These are phyloP conservation scores for Cladosporium austrohemisphaericum DNA, from an alignment of 2,329 filamentous ascomycete genomes.

Conservation along the genomic window DNA sequence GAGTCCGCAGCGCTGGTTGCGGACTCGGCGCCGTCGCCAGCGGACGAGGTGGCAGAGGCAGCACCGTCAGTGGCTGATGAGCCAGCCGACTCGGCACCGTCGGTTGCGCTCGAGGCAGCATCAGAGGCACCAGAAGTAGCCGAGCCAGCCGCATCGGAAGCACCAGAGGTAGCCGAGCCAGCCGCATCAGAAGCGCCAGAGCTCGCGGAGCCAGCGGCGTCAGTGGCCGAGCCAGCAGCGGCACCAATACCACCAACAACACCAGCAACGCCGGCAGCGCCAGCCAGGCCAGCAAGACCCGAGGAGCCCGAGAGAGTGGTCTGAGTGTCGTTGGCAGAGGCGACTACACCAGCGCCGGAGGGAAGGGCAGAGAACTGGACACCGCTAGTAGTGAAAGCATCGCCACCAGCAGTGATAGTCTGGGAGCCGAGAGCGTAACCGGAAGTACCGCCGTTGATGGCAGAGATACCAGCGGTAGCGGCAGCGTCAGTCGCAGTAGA, in stretches of 20 bases:
- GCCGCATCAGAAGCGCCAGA: slow-evolving; percentile 6
- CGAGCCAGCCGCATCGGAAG: slow-evolving; percentile 15
- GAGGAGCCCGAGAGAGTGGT: slow-evolving; percentile 22
- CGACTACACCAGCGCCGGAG: slow-evolving; percentile 20
- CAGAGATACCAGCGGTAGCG: slow-evolving; percentile 14
- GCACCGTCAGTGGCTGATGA: slow-evolving; percentile 16
- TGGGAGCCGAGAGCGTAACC: slow-evolving; percentile 18
- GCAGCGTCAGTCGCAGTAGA: slow-evolving; percentile 13
- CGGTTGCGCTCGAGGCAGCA: neutral
- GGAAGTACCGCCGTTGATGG: slow-evolving; percentile 13
- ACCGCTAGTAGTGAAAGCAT: slow-evolving; percentile 7
- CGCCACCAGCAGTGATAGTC: slow-evolving; percentile 19
- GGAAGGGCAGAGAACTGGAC: slow-evolving; percentile 23
- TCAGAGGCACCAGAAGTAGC: slow-evolving; percentile 6
- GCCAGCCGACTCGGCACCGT: slow-evolving; percentile 11
- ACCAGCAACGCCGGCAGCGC: slow-evolving; percentile 10
- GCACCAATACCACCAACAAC: slow-evolving; percentile 16
- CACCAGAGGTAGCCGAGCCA: slow-evolving; percentile 18
- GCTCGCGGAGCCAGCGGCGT: slow-evolving; percentile 12
- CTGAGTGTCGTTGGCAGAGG: slow-evolving; percentile 22
- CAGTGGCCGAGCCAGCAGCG: slow-evolving; percentile 16
- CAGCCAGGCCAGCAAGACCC: slow-evolving; percentile 16
- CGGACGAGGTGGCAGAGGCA: slow-evolving; percentile 16
- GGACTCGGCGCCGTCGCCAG: neutral
- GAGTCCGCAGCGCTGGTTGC: slow-evolving; percentile 14